A percentile compares a stretch with the other conserved stretches of the same genome.
Evolutionary conservation across 352 stramenopile genomes (phyloP).

Genomic region (Saprolegnia diclina): DNA sequence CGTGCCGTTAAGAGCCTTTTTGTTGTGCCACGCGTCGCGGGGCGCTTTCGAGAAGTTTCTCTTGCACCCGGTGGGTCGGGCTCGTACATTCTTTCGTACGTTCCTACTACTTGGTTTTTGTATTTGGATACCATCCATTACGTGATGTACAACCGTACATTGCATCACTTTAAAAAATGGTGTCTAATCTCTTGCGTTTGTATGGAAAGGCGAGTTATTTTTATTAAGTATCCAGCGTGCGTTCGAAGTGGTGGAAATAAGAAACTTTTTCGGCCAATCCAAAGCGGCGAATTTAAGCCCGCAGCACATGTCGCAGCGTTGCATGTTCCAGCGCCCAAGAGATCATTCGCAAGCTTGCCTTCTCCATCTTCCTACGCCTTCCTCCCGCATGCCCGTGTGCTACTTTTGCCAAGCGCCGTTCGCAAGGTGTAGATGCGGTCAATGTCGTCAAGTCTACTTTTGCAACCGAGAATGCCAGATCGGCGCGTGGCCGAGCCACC

Average conservation of each 20-base stretch:
- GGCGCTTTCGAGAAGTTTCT: background rate
- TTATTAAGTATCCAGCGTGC: background rate
- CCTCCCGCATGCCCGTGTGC: background rate
- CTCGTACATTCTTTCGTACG: background rate
- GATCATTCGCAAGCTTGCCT: background rate
- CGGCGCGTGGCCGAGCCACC: conserved; percentile 52
- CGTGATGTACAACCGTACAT: background rate
- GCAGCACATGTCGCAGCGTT: background rate
- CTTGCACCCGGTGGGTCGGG: background rate
- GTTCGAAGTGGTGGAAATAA: background rate
- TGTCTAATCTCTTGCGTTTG: background rate
- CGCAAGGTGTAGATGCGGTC: conserved; percentile 39
- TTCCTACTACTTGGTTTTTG: no score
- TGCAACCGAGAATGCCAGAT: conserved; percentile 72
- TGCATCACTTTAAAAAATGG: background rate
- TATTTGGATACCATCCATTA: no score
- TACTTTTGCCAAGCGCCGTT: background rate
- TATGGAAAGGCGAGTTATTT: background rate
- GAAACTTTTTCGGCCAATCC: background rate
- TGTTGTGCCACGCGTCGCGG: no score
- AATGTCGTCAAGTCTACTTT: conserved; percentile 66
- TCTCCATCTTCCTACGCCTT: no score
- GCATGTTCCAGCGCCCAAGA: background rate
- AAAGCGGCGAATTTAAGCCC: background rate
- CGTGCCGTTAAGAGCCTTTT: no score